Base-by-base conservation (phyloP, 2,329 filamentous ascomycete genomes). In the Aspergillus terreus region DNA sequence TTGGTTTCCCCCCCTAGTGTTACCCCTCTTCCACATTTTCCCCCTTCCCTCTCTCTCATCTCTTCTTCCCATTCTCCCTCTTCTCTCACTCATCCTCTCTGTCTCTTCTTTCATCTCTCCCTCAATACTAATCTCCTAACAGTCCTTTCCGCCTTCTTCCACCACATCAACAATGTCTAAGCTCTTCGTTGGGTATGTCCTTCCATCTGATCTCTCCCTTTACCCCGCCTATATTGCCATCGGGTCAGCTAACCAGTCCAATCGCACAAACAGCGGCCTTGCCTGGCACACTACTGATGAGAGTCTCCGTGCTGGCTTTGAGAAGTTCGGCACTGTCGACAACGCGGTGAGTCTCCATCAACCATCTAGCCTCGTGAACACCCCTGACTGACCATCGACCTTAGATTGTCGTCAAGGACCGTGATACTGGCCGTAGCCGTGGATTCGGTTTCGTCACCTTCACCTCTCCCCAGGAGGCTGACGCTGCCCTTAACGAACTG, bases 381-480 rank as follows among this genome's bases (percentile, higher is more conserved):
- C 4, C 25, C 36, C 41, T 40, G 5, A 54, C 57, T 53, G 45
- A 63, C 57, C 45, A 55, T 32, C 44, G 51, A 45, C 6, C 6
- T n/a, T 67, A 97, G 92, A 89, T 96, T 57, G 92, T 99, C 62
- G 92, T 97, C 66, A 97, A 96, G 78, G 92, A 99, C 74, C 90
- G 92, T 67, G 92, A 97, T 70, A 96, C 92, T 67, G 89, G 90
- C 65, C 90, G 92, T 72, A 96, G 92, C 80, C 90, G 94, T 72
- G 94, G 94, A 55, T 99, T 97, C 72, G 94, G 94, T 44, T 97
- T 97, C 72, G 92, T 99, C 58, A 88, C 92, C 63, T 99, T 92
- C 76, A 76, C 83, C 47, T 70, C 53, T 46, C 71, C 72, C 4
- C 58, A 51, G 14, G 74, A 77, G 47, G 74, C 75, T 6, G 70